Base-by-base conservation (phyloP, 768 basidiomycete genomes). In the Pulveroboletus sp. region DNA sequence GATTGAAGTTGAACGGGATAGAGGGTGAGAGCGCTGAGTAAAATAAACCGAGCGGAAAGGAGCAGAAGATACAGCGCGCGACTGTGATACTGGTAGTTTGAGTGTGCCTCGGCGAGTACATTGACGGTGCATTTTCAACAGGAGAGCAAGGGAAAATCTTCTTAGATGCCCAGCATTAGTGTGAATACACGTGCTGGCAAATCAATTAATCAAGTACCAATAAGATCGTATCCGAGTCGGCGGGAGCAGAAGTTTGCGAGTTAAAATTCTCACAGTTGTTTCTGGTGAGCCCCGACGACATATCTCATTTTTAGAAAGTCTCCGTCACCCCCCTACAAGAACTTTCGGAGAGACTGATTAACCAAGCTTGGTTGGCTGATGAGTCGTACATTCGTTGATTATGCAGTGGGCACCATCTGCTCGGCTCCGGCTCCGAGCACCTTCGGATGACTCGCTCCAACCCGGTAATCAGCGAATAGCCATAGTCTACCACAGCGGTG, bases 221-320 rank as follows among this genome's bases (percentile, higher is more conserved):
- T n/a, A n/a, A n/a, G n/a, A n/a, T n/a, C n/a, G n/a, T n/a, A n/a
- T n/a, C n/a, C n/a, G n/a, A n/a, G n/a, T n/a, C n/a, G n/a, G n/a
- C n/a, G n/a, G n/a, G n/a, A n/a, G n/a, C n/a, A n/a, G n/a, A n/a
- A n/a, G n/a, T n/a, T n/a, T n/a, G n/a, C n/a, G n/a, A n/a, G 42
- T 27, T 13, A 47, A 49, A 49, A 35, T 43, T 61, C 51, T 31
- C 60, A 56, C 58, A 10, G 6, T 3, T n/a, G n/a, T n/a, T n/a
- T n/a, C n/a, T n/a, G 0, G 2, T 16, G 13, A 46, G 19, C 35
- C 2, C 60, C 60, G 61, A 49, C 34, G 29, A 62, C 55, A 63
- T 54, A 45, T 51, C 61, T 36, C 13, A 12, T 50, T 63, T 40
- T 45, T n/a, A 45, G 61, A 52, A 63, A 45, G 23, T 40, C 61